Conservation (phyloP, 1,139 yeast species). For the Wickerhamomyces sp. region DNA sequence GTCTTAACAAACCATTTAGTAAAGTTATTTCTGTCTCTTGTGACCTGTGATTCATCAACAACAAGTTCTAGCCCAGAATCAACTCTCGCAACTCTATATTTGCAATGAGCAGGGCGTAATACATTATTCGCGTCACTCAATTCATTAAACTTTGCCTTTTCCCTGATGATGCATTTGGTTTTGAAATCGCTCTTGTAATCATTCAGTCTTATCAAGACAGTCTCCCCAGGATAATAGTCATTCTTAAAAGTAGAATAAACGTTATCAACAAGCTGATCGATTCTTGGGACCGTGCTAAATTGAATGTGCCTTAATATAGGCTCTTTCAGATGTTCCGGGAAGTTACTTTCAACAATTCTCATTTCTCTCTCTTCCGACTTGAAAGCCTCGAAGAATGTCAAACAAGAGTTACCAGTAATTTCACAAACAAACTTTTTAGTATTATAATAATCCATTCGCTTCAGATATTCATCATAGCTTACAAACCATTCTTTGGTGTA, state of each 20-base stretch:
- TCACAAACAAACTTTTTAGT: conserved; percentile 88
- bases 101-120: conserved; percentile 55
- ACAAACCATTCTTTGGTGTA: conserved; percentile 86
- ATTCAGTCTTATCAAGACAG: conserved; percentile 50
- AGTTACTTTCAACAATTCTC: conserved; percentile 67
- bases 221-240: conserved; percentile 91
- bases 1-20: conserved; percentile 89
- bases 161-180: conserved; percentile 51
- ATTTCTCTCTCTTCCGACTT: conserved; percentile 70
- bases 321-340: conserved; percentile 88
- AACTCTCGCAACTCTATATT: conserved; percentile 60
- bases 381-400: conserved; percentile 85
- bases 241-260: conserved; percentile 70
- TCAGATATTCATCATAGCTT: conserved; percentile 68
- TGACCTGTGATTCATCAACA: conserved; percentile 67
- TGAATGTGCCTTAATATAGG: conserved; percentile 84
- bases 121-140: conserved; percentile 36
- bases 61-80: conserved; percentile 55
- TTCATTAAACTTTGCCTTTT: conserved; percentile 50
- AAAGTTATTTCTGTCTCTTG: conserved; percentile 80
- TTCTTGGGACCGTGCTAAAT: conserved; percentile 75
- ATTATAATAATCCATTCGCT: conserved; percentile 64
- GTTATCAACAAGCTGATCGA: conserved; percentile 83
- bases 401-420: conserved; percentile 88
- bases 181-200: conserved; percentile 28